Conservation (phyloP, 192 early-diverging fungal species). For the Allomyces arbusculus region DNA sequence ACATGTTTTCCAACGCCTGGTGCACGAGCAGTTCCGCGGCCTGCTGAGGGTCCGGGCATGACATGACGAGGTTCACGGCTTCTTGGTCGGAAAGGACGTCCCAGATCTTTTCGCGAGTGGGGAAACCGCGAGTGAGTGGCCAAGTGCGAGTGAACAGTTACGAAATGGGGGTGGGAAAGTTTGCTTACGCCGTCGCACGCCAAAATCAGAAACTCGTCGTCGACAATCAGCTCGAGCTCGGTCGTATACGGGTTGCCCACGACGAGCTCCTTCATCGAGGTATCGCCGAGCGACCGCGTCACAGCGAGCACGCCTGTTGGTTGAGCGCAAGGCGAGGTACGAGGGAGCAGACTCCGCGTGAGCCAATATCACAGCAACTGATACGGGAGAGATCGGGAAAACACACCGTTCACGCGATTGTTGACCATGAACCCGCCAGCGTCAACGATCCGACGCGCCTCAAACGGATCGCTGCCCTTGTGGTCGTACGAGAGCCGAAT, state of each 20-base stretch:
- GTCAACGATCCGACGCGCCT: conserved; percentile 78
- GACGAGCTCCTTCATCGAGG: conserved; percentile 89
- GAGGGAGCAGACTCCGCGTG: no score
- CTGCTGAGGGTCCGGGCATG: conserved; percentile 47
- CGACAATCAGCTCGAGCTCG: conserved; percentile 51
- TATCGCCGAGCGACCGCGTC: conserved; percentile 84
- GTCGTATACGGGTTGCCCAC: conserved; percentile 91
- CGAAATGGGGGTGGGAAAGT: background rate
- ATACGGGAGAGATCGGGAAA: background rate
- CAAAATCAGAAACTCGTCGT: conserved; percentile 70
- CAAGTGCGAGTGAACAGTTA: conserved; percentile 1
- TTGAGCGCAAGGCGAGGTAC: no score
- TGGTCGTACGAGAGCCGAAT: conserved; percentile 89
- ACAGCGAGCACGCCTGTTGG: conserved; percentile 71
- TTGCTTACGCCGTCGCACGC: conserved; percentile 86
- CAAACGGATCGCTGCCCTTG: conserved; percentile 78
- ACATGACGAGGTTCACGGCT: conserved; percentile 68
- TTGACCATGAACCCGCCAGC: conserved; percentile 95
- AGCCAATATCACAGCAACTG: no score
- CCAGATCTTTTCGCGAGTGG: conserved; percentile 35
- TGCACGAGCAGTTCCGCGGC: conserved; percentile 62
- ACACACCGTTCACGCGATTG: conserved; percentile 79
- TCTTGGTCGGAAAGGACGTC: conserved; percentile 91
- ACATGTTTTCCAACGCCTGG: conserved; percentile 75
- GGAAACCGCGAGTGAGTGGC: background rate